phyloP scores from a whole-genome alignment of 768 basidiomycete genomes.

The Boletus edulis region DNA sequence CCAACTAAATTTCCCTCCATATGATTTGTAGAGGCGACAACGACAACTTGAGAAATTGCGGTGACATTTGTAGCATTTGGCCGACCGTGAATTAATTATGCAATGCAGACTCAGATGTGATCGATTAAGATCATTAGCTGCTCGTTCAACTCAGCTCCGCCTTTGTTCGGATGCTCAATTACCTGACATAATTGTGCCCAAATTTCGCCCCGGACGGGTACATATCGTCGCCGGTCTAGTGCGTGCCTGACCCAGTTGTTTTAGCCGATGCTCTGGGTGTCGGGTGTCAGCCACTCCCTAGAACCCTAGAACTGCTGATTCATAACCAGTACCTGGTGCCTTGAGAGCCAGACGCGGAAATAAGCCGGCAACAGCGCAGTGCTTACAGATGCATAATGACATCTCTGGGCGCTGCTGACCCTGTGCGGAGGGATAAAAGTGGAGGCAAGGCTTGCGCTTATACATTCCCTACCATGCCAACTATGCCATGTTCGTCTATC shows the following conservation, averaged over 20 bases:
- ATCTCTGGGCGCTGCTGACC: no score
- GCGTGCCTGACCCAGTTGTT: no score
- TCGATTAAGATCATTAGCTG: no score
- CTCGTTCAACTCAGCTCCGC: no score
- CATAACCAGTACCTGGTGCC: not conserved
- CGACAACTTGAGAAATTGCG: not conserved
- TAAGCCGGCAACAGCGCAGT: not conserved
- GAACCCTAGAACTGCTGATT: no score
- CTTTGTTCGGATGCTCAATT: no score
- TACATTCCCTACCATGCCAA: not conserved
- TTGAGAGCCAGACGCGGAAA: not conserved
- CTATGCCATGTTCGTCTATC: not conserved
- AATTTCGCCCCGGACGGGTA: no score
- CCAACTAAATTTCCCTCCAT: constrained; percentile 47
- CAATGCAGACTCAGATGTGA: not conserved
- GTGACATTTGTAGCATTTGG: not conserved
- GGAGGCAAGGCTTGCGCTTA: not conserved
- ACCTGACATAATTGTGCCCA: no score
- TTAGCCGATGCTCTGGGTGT: no score
- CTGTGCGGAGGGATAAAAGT: constrained; percentile 6
- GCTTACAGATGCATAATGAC: not conserved
- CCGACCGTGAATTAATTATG: not conserved
- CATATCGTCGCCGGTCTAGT: no score
- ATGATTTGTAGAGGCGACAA: not conserved
- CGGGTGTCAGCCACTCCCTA: no score